Percentiles rank a stretch among this genome's conserved stretches.
phyloP scores from a whole-genome alignment of 495 filamentous ascomycete genomes.

The Penicillium maclennaniae region DNA sequence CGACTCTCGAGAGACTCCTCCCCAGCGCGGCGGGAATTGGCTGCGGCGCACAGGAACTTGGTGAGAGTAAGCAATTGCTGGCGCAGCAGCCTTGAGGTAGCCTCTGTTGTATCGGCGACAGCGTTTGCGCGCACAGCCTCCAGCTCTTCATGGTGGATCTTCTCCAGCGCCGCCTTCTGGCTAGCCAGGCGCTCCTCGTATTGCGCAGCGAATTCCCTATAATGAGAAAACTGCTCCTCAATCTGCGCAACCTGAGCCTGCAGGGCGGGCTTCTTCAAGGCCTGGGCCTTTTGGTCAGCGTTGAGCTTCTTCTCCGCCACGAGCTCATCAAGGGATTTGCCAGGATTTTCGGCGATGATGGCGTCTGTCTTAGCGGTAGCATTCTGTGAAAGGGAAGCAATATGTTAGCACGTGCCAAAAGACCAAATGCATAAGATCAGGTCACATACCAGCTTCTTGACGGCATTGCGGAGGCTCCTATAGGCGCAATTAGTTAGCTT shows the following conservation, averaged over 20 bases:
- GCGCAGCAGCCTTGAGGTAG: slow-evolving; percentile 49
- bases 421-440: neutral
- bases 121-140: slow-evolving; percentile 64
- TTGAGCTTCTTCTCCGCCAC: slow-evolving; percentile 84
- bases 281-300: slow-evolving; percentile 72
- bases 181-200: slow-evolving; percentile 62
- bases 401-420: slow-evolving; percentile 7
- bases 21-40: slow-evolving; percentile 61
- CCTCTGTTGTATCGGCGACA: slow-evolving; percentile 57
- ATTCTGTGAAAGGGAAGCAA: slow-evolving; percentile 47
- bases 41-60: slow-evolving; percentile 76
- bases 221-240: slow-evolving; percentile 79
- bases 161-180: slow-evolving; percentile 71
- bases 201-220: slow-evolving; percentile 76
- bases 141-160: slow-evolving; percentile 64
- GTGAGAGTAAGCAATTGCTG: slow-evolving; percentile 62
- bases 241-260: slow-evolving; percentile 68
- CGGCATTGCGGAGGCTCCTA: slow-evolving; percentile 79
- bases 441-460: slow-evolving; percentile 79
- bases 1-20: slow-evolving; percentile 68
- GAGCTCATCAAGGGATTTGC: slow-evolving; percentile 77
- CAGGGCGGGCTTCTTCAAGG: slow-evolving; percentile 82
- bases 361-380: slow-evolving; percentile 73
- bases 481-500: slow-evolving; percentile 12
- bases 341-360: slow-evolving; percentile 72